Conservation (phyloP, 2,329 filamentous ascomycete genomes). For the Cladophialophora chaetospira region DNA sequence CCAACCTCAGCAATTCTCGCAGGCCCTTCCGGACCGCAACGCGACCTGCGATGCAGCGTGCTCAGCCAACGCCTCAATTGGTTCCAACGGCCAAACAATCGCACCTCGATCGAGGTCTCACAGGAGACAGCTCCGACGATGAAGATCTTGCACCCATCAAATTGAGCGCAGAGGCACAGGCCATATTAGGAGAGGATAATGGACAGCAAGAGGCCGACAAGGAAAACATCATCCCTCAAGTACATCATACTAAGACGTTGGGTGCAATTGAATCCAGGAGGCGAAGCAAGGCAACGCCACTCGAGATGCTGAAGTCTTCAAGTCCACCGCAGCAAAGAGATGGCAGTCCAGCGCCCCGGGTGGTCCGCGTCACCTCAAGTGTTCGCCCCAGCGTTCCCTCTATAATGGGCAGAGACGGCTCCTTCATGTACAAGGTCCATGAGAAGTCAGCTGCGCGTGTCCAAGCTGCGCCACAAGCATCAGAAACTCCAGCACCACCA, state of each 20-base stretch:
- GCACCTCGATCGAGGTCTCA: constrained; percentile 15
- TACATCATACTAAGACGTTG: not conserved
- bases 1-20: constrained; percentile 41
- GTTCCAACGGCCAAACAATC: not conserved
- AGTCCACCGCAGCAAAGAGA: constrained; percentile 42
- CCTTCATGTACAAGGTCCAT: constrained; percentile 42
- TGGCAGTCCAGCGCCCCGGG: constrained; percentile 46
- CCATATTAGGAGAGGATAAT: constrained; percentile 66
- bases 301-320: constrained; percentile 39
- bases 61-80: constrained; percentile 7
- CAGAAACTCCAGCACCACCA: constrained; percentile 51
- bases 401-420: constrained; percentile 42
- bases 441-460: constrained; percentile 27
- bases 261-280: constrained; percentile 14
- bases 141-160: constrained; percentile 91
- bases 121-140: constrained; percentile 90
- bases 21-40: constrained; percentile 40
- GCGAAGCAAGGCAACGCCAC: constrained; percentile 17
- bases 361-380: constrained; percentile 44
- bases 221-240: constrained; percentile 25
- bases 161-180: constrained; percentile 89
- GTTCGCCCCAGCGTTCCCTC: constrained; percentile 32
- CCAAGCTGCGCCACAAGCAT: constrained; percentile 34
- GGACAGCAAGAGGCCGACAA: constrained; percentile 50
- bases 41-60: constrained; percentile 17